phyloP scores from a whole-genome alignment of 2,329 filamentous ascomycete genomes.

The Trichoderma semiorbis region DNA sequence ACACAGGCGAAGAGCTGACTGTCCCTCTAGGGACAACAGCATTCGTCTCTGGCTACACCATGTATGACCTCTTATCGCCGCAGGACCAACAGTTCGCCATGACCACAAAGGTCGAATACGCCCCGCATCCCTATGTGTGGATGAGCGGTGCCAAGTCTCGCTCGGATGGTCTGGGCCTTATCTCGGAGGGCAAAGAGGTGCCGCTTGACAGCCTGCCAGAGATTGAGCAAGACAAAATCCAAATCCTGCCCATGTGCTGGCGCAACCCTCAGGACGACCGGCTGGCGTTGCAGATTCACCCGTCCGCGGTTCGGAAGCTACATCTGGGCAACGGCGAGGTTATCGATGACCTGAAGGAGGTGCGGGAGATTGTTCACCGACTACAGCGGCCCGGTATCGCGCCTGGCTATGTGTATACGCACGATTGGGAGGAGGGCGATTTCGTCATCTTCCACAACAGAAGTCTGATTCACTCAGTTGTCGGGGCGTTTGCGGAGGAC shows the following conservation, averaged over 20 bases:
- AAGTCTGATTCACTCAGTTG: conserved; percentile 70
- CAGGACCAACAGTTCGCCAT: conserved; percentile 66
- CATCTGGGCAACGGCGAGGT: conserved; percentile 64
- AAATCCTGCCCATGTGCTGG: conserved; percentile 74
- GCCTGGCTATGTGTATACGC: conserved; percentile 64
- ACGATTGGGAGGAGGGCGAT: conserved; percentile 76
- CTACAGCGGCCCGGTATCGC: conserved; percentile 71
- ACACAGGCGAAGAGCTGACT: conserved; percentile 61
- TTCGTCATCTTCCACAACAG: conserved; percentile 77
- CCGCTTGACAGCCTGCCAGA: conserved; percentile 57
- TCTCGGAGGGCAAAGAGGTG: conserved; percentile 64
- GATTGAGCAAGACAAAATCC: conserved; percentile 63
- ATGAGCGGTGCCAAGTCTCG: conserved; percentile 67
- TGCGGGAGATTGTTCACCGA: conserved; percentile 64
- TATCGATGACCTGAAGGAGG: conserved; percentile 63
- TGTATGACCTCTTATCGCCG: conserved; percentile 64
- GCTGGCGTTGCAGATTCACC: conserved; percentile 70
- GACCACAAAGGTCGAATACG: conserved; percentile 68
- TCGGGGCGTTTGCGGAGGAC: conserved; percentile 69
- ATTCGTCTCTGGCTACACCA: conserved; percentile 67
- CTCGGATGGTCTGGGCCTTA: conserved; percentile 66
- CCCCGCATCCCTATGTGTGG: conserved; percentile 78
- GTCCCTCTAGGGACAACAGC: conserved; percentile 74
- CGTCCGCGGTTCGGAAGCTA: conserved; percentile 66
- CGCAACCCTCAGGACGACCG: conserved; percentile 68